phyloP scores from a whole-genome alignment of 306 rosid genomes.

The Fagus crenata region DNA sequence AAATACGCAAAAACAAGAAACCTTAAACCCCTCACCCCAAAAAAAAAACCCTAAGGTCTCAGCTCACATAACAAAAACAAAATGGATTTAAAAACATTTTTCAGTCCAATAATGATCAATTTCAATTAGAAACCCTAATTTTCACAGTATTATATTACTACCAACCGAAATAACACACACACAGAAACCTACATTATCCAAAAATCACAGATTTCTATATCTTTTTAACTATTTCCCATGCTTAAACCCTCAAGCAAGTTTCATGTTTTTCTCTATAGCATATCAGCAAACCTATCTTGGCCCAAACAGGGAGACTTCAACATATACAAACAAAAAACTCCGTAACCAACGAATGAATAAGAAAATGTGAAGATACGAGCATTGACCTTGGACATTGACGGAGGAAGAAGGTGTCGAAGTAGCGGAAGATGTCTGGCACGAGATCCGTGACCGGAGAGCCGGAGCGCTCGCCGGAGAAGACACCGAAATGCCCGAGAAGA shows the following conservation, averaged over 20 bases:
- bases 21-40: neutral
- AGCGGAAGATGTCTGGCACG: slow-evolving; percentile 49
- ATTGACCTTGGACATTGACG: slow-evolving; percentile 33
- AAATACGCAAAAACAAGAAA: no score
- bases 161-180: neutral
- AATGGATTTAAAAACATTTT: neutral
- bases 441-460: slow-evolving; percentile 36
- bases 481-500: slow-evolving; percentile 24
- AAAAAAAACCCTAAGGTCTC: neutral
- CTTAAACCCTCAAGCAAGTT: neutral
- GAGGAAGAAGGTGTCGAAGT: slow-evolving; percentile 39
- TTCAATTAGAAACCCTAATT: neutral
- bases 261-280: neutral
- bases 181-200: neutral
- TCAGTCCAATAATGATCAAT: neutral
- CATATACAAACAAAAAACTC: neutral
- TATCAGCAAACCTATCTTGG: slow-evolving; percentile 1
- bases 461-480: slow-evolving; percentile 31
- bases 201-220: neutral
- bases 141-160: neutral
- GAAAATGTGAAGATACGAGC: neutral
- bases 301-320: neutral
- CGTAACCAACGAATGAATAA: neutral
- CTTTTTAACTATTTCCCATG: neutral
- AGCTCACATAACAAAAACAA: neutral